A percentile compares a stretch with the other conserved stretches of the same genome.
These are phyloP conservation scores for Sporobolus alterniflorus DNA, from an alignment of 202 grass and related monocot genomes.

Conservation along the genomic window DNA sequence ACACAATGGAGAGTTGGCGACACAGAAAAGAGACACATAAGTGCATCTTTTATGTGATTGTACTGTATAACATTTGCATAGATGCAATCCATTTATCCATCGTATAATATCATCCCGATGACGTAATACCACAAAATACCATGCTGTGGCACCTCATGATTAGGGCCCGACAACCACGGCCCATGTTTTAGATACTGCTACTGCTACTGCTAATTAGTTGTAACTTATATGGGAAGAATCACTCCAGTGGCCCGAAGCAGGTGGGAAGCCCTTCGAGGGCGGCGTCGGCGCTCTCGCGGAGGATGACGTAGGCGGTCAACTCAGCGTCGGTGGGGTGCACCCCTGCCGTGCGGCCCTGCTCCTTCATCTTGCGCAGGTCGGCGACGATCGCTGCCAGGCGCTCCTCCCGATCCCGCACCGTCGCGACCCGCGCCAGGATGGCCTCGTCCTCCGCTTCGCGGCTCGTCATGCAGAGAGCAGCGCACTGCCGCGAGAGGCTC, in stretches of 20 bases:
- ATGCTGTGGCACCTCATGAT: not conserved
- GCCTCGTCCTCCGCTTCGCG: not conserved
- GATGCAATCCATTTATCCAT: not conserved
- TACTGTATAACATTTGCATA: not conserved
- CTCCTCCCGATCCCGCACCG: slow-evolving; percentile 10
- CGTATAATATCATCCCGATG: too few species aligned
- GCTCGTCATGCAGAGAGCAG: not conserved
- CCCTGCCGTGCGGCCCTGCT: not conserved
- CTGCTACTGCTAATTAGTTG: too few species aligned
- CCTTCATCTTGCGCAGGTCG: slow-evolving; percentile 11
- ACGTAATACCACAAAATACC: too few species aligned
- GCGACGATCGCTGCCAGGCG: slow-evolving; percentile 6
- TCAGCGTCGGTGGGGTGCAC: not conserved
- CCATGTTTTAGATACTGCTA: too few species aligned
- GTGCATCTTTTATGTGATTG: not conserved
- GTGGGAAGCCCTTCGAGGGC: slow-evolving; percentile 20
- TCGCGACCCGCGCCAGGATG: not conserved
- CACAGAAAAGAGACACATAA: not conserved
- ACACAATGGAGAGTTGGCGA: too few species aligned
- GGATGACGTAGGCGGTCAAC: slow-evolving; percentile 22
- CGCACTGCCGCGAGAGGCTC: slow-evolving; percentile 12
- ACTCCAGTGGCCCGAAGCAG: not conserved
- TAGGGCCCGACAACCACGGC: too few species aligned
- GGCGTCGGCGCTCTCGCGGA: slow-evolving; percentile 15
- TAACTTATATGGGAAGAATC: not conserved